Percentiles rank a stretch among this genome's conserved stretches.
phyloP scores from a whole-genome alignment of 768 basidiomycete genomes.

The Candolleomyces efflorescens region DNA sequence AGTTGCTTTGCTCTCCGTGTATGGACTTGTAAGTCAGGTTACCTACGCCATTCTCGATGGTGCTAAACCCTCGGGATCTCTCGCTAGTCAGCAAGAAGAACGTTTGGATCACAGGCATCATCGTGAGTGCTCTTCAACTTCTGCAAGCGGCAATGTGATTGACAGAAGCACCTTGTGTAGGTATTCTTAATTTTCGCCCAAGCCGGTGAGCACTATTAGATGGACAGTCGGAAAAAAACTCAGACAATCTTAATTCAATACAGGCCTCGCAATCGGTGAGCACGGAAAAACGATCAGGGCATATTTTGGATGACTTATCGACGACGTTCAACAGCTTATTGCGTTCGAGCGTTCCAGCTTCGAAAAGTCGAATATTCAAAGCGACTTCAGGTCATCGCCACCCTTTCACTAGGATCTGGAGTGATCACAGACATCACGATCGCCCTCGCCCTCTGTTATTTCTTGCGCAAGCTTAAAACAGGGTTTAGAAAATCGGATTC shows the following conservation, averaged over 20 bases:
- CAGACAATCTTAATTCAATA: conserved; percentile 18
- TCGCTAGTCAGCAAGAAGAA: conserved; percentile 52
- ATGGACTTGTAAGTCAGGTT: conserved; percentile 47
- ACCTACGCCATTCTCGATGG: background rate
- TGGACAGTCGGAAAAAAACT: background rate
- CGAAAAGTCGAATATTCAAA: conserved; percentile 26
- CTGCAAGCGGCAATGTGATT: background rate
- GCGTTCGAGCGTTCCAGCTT: conserved; percentile 38
- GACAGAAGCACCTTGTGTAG: conserved; percentile 21
- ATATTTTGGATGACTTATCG: background rate
- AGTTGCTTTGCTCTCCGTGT: conserved; percentile 59
- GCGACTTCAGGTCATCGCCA: conserved; percentile 43
- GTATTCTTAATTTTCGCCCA: conserved; percentile 36
- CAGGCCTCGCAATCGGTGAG: conserved; percentile 15
- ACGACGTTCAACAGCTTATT: conserved; percentile 31
- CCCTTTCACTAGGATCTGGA: conserved; percentile 44
- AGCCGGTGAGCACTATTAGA: conserved; percentile 31
- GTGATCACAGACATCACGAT: conserved; percentile 48
- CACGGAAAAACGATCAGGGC: conserved; percentile 22
- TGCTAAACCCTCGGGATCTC: background rate
- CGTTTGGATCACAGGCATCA: conserved; percentile 35
- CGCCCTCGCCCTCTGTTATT: conserved; percentile 48
- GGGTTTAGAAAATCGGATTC: conserved; percentile 52
- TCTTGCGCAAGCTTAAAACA: conserved; percentile 50
- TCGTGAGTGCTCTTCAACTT: conserved; percentile 34